phyloP scores from a whole-genome alignment of 768 basidiomycete species.

The Thelephora aurantiotincta region DNA sequence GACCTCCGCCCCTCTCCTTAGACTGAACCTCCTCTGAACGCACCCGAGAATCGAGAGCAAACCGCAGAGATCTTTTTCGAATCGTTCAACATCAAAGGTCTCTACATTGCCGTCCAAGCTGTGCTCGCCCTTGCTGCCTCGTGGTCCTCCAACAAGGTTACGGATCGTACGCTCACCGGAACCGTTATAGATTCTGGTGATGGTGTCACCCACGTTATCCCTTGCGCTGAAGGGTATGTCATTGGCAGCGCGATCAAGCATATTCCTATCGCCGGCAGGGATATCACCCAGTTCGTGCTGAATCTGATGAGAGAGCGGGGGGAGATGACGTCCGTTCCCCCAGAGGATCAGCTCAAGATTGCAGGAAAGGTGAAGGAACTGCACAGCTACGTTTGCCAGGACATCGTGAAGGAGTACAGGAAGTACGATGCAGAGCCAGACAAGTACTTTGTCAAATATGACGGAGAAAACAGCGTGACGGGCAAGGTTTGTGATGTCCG shows the following conservation, averaged over 20 bases:
- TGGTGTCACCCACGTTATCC: conserved; percentile 98
- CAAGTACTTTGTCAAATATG: conserved; percentile 88
- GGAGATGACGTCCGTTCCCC: conserved; percentile 80
- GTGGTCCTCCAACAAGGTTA: conserved; percentile 85
- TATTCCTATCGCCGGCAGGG: conserved; percentile 95
- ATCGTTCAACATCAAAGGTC: conserved; percentile 96
- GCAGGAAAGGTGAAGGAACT: conserved; percentile 95
- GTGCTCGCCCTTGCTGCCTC: conserved; percentile 96
- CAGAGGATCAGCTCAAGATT: conserved; percentile 86
- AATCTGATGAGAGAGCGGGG: conserved; percentile 93
- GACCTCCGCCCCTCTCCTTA: conserved; percentile 17
- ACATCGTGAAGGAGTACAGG: conserved; percentile 96
- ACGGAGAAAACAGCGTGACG: conserved; percentile 88
- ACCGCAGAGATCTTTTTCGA: conserved; percentile 99
- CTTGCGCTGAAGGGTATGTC: conserved; percentile 93
- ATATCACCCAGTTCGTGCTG: conserved; percentile 93
- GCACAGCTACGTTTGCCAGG: conserved; percentile 96
- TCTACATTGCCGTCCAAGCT: conserved; percentile 98
- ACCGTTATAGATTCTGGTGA: conserved; percentile 99
- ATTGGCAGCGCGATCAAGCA: conserved; percentile 99
- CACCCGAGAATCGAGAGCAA: conserved; percentile 97
- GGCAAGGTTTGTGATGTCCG: conserved; percentile 47
- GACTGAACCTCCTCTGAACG: conserved; percentile 99
- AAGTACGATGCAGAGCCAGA: conserved; percentile 96
- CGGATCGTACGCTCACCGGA: conserved; percentile 85